These are phyloP conservation scores for Lantana camara DNA, from an alignment of 257 asterid genomes.

Conservation along the genomic window DNA sequence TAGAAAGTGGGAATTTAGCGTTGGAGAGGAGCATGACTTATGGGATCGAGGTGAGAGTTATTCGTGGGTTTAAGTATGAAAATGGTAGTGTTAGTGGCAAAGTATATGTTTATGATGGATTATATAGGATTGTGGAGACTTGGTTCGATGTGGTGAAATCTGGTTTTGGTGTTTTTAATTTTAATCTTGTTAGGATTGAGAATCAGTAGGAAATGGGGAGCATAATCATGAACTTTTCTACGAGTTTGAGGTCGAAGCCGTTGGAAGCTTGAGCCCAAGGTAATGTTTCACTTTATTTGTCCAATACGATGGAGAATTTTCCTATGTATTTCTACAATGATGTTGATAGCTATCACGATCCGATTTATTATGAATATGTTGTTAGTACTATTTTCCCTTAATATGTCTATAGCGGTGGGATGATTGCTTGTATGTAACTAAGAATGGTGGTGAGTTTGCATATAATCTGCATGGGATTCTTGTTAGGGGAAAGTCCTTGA, in stretches of 20 bases:
- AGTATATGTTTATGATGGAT: constrained; percentile 85
- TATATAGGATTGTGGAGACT: constrained; percentile 60
- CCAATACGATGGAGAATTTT: constrained; percentile 58
- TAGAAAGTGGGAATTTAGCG: constrained; percentile 82
- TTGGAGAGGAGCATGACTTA: constrained; percentile 86
- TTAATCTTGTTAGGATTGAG: constrained; percentile 61
- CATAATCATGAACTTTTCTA: constrained; percentile 53
- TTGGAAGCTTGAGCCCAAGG: constrained; percentile 62
- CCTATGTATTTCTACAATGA: constrained; percentile 71
- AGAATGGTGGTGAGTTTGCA: too few species aligned
- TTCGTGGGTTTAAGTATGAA: constrained; percentile 78
- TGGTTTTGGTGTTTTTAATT: constrained; percentile 79
- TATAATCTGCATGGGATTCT: too few species aligned
- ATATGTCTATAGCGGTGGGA: too few species aligned
- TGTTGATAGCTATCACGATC: constrained; percentile 63
- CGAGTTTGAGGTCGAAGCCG: constrained; percentile 49
- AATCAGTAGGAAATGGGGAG: constrained; percentile 84
- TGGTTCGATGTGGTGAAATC: constrained; percentile 80
- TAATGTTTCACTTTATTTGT: constrained; percentile 68
- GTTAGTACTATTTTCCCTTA: too few species aligned
- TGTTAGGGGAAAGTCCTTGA: constrained; percentile 82
- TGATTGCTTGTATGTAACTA: too few species aligned
- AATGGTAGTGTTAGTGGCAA: constrained; percentile 71
- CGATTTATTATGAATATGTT: constrained; percentile 55
- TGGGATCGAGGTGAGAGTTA: too few species aligned